Conservation (phyloP, 1,139 yeast species). For the Barnettozyma hawaiiensis region DNA sequence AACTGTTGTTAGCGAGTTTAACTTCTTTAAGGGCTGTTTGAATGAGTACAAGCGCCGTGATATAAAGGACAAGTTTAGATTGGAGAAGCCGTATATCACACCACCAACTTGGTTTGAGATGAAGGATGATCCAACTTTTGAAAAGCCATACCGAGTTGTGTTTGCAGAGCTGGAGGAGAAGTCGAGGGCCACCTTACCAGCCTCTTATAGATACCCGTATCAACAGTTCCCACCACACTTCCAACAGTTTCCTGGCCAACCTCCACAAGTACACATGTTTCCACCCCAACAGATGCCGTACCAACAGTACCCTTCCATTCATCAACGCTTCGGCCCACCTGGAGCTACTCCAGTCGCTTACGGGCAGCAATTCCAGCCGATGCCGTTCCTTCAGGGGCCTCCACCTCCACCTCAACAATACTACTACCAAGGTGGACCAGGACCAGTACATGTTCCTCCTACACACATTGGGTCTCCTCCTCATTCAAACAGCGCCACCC, state of each 20-base stretch:
- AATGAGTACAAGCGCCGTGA: slow-evolving; percentile 16
- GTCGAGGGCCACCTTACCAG: slow-evolving; percentile 4
- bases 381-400: slow-evolving; percentile 19
- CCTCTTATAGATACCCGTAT: slow-evolving; percentile 2
- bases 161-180: slow-evolving; percentile 19
- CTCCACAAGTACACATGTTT: slow-evolving; percentile 3
- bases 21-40: slow-evolving; percentile 31
- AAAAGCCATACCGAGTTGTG: slow-evolving; percentile 28
- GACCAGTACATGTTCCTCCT: slow-evolving; percentile 6
- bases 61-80: slow-evolving; percentile 26
- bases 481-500: not conserved
- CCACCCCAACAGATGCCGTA: slow-evolving; percentile 12
- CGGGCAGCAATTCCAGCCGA: slow-evolving; percentile 17
- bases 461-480: not conserved
- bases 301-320: slow-evolving; percentile 10
- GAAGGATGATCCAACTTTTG: slow-evolving; percentile 33
- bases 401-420: slow-evolving; percentile 9
- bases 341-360: slow-evolving; percentile 8
- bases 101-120: slow-evolving; percentile 69
- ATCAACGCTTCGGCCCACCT: slow-evolving; percentile 14
- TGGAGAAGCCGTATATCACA: slow-evolving; percentile 65
- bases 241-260: slow-evolving; percentile 6
- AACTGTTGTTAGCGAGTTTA: slow-evolving; percentile 43
- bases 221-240: slow-evolving; percentile 10
- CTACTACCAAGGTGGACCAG: slow-evolving; percentile 7